These are phyloP conservation scores for Pseudozyma hubeiensis DNA, from an alignment of 1,284 basidiomycete species.

Conservation along the genomic window DNA sequence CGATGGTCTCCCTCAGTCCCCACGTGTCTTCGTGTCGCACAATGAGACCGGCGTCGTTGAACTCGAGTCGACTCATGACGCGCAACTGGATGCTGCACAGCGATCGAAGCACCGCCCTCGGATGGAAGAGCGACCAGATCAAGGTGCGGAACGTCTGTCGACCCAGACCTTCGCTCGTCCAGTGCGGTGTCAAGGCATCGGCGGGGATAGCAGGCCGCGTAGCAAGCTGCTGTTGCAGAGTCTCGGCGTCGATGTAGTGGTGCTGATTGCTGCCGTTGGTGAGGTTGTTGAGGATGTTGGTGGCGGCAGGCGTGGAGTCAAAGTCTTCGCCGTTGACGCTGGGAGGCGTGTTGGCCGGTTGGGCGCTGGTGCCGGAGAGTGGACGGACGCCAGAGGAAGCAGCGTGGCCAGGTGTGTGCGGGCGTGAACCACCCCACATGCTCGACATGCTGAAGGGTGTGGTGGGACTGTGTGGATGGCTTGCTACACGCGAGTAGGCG, in stretches of 20 bases:
- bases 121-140: slow-evolving; percentile 61
- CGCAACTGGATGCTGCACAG: slow-evolving; percentile 66
- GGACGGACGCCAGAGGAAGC: slow-evolving; percentile 35
- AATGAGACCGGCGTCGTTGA: slow-evolving; percentile 67
- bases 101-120: slow-evolving; percentile 53
- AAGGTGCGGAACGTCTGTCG: slow-evolving; percentile 56
- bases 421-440: slow-evolving; percentile 55
- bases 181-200: slow-evolving; percentile 63
- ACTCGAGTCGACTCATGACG: slow-evolving; percentile 67
- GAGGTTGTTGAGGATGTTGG: slow-evolving; percentile 13
- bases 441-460: slow-evolving; percentile 58
- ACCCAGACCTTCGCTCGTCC: slow-evolving; percentile 62
- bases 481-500: slow-evolving; percentile 43
- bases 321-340: slow-evolving; percentile 60
- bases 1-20: slow-evolving; percentile 66
- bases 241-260: slow-evolving; percentile 46
- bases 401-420: slow-evolving; percentile 55
- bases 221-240: slow-evolving; percentile 37
- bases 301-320: slow-evolving; percentile 19
- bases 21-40: slow-evolving; percentile 68
- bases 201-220: slow-evolving; percentile 55
- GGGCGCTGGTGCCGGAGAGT: slow-evolving; percentile 34
- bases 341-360: slow-evolving; percentile 44
- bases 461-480: slow-evolving; percentile 51
- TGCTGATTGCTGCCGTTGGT: slow-evolving; percentile 25